Percentiles rank a stretch among this genome's conserved stretches.
Conservation (phyloP, 805 yeast species). For the fission yeast (Schizosaccharomyces pombe) region DNA sequence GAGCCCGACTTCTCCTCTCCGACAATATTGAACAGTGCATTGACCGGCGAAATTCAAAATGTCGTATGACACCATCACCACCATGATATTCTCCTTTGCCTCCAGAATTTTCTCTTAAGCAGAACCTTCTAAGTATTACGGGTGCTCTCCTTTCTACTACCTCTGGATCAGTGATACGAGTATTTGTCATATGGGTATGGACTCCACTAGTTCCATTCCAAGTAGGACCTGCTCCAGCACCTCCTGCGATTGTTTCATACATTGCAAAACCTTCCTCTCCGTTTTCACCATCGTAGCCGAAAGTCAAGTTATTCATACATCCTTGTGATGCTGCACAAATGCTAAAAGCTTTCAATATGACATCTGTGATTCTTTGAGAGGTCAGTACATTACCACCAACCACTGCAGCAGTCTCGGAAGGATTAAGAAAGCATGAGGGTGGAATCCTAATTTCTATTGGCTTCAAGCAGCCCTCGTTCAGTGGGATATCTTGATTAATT, state of each 20-base stretch:
- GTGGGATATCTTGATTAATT: slow-evolving; percentile 68
- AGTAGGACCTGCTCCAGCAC: slow-evolving; percentile 73
- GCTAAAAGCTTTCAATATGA: slow-evolving; percentile 59
- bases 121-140: slow-evolving; percentile 46
- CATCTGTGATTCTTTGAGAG: slow-evolving; percentile 80
- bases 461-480: slow-evolving; percentile 75
- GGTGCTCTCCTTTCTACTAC: slow-evolving; percentile 75
- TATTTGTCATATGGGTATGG: slow-evolving; percentile 83
- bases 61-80: slow-evolving; percentile 72
- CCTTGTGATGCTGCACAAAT: slow-evolving; percentile 93
- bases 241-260: slow-evolving; percentile 62
- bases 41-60: slow-evolving; percentile 46
- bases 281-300: slow-evolving; percentile 52
- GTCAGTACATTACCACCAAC: slow-evolving; percentile 91
- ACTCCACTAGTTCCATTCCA: slow-evolving; percentile 78
- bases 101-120: slow-evolving; percentile 51
- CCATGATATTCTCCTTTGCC: slow-evolving; percentile 53
- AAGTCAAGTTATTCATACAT: slow-evolving; percentile 79
- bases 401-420: slow-evolving; percentile 73
- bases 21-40: slow-evolving; percentile 60
- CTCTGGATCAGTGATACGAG: slow-evolving; percentile 80
- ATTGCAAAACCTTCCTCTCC: slow-evolving; percentile 13
- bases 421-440: slow-evolving; percentile 38
- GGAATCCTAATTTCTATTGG: slow-evolving; percentile 54
- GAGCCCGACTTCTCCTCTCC: slow-evolving; percentile 65